These are phyloP conservation scores for Exsudoporus frostii DNA, from an alignment of 768 basidiomycete genomes.

Conservation along the genomic window DNA sequence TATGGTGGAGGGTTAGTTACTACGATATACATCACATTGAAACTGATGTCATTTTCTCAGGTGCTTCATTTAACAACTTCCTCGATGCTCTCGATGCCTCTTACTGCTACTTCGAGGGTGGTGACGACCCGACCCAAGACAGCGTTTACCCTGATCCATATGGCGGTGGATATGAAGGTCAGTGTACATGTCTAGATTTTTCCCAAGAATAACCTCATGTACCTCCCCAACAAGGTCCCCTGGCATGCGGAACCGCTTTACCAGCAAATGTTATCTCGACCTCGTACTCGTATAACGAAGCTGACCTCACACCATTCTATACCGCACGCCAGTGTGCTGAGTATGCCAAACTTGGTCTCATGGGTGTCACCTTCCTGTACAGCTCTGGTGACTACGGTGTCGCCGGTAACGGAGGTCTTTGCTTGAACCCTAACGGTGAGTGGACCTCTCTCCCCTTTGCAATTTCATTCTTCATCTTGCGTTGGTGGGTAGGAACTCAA, in stretches of 20 bases:
- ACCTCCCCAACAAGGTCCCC: slow-evolving; percentile 17
- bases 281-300: slow-evolving; percentile 40
- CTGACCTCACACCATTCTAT: slow-evolving; percentile 34
- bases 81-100: slow-evolving; percentile 34
- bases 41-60: slow-evolving; percentile 4
- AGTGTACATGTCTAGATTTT: neutral
- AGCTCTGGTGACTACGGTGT: slow-evolving; percentile 46
- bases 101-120: slow-evolving; percentile 35
- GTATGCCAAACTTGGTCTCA: slow-evolving; percentile 43
- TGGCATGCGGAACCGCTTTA: slow-evolving; percentile 36
- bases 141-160: slow-evolving; percentile 25
- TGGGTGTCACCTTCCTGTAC: slow-evolving; percentile 43
- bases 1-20: slow-evolving; percentile 21
- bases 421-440: slow-evolving; percentile 31
- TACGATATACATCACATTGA: neutral
- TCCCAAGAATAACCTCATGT: neutral
- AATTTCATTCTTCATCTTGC: neutral
- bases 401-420: slow-evolving; percentile 32
- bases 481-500: slow-evolving; percentile 23
- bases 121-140: slow-evolving; percentile 31
- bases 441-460: neutral
- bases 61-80: slow-evolving; percentile 34
- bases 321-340: slow-evolving; percentile 42
- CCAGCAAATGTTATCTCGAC: slow-evolving; percentile 41
- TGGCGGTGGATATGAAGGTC: slow-evolving; percentile 23